Percentiles rank a stretch among this genome's conserved stretches.
Conservation (phyloP, 2,329 filamentous ascomycete genomes). For the Metarhizium rileyi region DNA sequence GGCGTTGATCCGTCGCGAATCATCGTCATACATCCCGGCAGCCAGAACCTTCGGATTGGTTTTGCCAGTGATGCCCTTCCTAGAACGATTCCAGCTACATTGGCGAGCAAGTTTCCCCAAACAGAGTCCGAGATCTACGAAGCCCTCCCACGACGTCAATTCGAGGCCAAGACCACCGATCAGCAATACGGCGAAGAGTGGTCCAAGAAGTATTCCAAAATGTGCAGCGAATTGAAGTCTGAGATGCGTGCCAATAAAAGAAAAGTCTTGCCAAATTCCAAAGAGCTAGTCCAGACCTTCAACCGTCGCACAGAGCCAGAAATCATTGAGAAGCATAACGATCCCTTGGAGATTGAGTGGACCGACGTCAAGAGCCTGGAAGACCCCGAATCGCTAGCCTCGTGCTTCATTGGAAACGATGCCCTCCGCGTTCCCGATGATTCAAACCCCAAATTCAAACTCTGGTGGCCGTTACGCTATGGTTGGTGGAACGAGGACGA, state of each 20-base stretch:
- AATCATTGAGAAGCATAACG: slow-evolving; percentile 87
- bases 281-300: slow-evolving; percentile 90
- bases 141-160: slow-evolving; percentile 63
- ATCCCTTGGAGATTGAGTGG: slow-evolving; percentile 90
- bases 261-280: slow-evolving; percentile 92
- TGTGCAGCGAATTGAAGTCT: slow-evolving; percentile 78
- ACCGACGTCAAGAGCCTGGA: slow-evolving; percentile 65
- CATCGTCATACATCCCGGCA: slow-evolving; percentile 90
- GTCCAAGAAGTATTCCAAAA: slow-evolving; percentile 64
- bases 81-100: slow-evolving; percentile 87
- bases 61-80: slow-evolving; percentile 93
- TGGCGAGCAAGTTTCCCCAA: slow-evolving; percentile 67
- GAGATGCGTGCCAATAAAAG: slow-evolving; percentile 92
- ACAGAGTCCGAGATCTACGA: slow-evolving; percentile 79
- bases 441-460: slow-evolving; percentile 79
- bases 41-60: slow-evolving; percentile 88
- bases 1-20: slow-evolving; percentile 74
- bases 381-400: slow-evolving; percentile 49
- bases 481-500: slow-evolving; percentile 88
- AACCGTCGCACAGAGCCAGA: slow-evolving; percentile 79
- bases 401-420: slow-evolving; percentile 69
- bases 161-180: slow-evolving; percentile 53
- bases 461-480: slow-evolving; percentile 83
- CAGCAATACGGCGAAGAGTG: slow-evolving; percentile 82
- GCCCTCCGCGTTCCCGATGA: slow-evolving; percentile 83